Evolutionary conservation across 2,329 filamentous ascomycete genomes (phyloP).

Genomic region (Sclerotinia glacialis): DNA sequence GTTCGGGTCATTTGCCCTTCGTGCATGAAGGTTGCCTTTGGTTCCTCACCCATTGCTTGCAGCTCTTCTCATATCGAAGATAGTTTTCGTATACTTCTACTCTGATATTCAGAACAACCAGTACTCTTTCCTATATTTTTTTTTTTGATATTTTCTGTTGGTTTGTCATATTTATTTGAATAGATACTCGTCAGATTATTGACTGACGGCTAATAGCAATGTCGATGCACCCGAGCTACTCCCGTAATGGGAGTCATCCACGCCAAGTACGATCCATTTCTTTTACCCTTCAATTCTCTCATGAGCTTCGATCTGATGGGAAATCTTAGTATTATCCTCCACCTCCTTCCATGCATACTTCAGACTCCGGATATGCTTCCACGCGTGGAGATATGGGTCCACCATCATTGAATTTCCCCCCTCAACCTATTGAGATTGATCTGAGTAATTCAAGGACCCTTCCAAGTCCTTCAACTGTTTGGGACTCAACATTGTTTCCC

Average conservation of each 20-base stretch:
- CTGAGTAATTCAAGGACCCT: slow-evolving; percentile 35
- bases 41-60: background rate
- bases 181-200: slow-evolving; percentile 1
- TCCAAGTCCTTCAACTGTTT: slow-evolving; percentile 31
- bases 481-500: slow-evolving; percentile 28
- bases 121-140: slow-evolving; percentile 22
- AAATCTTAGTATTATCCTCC: slow-evolving; percentile 31
- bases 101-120: slow-evolving; percentile 9
- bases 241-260: slow-evolving; percentile 27
- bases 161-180: slow-evolving; percentile 26
- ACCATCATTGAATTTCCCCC: slow-evolving; percentile 33
- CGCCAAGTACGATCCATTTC: slow-evolving; percentile 32
- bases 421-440: slow-evolving; percentile 37
- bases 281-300: slow-evolving; percentile 1
- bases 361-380: slow-evolving; percentile 31
- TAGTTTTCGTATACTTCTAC: slow-evolving; percentile 18
- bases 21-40: background rate
- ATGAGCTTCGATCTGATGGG: slow-evolving; percentile 29
- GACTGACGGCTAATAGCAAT: slow-evolving; percentile 31
- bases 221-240: slow-evolving; percentile 32
- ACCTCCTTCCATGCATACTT: slow-evolving; percentile 28
- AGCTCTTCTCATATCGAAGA: slow-evolving; percentile 27
- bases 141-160: slow-evolving; percentile 21
- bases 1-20: slow-evolving; percentile 8
- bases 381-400: slow-evolving; percentile 34